Percentiles rank a stretch among this genome's conserved stretches.
Evolutionary conservation across 495 filamentous ascomycete genomes (phyloP).

Genomic region (Wilcoxina mikolae): DNA sequence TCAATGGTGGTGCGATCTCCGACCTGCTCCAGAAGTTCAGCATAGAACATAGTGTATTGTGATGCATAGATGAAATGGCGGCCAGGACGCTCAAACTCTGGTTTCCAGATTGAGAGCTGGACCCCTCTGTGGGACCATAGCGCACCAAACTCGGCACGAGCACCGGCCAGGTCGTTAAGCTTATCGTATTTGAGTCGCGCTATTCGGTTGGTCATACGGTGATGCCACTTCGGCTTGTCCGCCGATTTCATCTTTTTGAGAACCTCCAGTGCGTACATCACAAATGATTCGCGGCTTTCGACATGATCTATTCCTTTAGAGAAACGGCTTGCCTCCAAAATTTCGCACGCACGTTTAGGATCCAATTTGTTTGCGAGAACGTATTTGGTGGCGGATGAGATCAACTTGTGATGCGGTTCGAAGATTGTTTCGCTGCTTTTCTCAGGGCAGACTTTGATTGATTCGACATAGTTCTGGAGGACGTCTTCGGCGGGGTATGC

Average conservation of each 20-base stretch:
- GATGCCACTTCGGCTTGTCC: constrained; percentile 95
- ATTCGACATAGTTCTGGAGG: constrained; percentile 52
- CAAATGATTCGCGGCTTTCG: constrained; percentile 51
- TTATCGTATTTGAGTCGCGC: constrained; percentile 59
- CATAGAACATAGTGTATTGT: constrained; percentile 72
- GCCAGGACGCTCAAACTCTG: constrained; percentile 78
- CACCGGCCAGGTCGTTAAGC: constrained; percentile 16
- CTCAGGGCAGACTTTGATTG: constrained; percentile 66
- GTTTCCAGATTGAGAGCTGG: constrained; percentile 60
- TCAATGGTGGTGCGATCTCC: constrained; percentile 70
- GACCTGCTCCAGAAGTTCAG: constrained; percentile 54
- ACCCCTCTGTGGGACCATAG: constrained; percentile 24
- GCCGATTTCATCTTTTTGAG: constrained; percentile 62
- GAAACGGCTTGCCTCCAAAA: constrained; percentile 34
- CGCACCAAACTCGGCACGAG: constrained; percentile 21
- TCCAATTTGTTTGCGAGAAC: constrained; percentile 13
- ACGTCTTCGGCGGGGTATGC: constrained; percentile 41
- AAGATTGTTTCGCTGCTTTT: constrained; percentile 69
- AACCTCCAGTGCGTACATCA: constrained; percentile 54
- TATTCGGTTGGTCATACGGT: constrained; percentile 69
- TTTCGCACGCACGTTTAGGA: constrained; percentile 38
- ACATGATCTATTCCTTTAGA: constrained; percentile 27
- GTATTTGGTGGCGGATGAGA: constrained; percentile 66
- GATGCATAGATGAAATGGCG: constrained; percentile 89
- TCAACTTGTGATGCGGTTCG: constrained; percentile 91